Evolutionary conservation across 768 basidiomycete species (phyloP).

Genomic region (Steccherinum ochraceum): DNA sequence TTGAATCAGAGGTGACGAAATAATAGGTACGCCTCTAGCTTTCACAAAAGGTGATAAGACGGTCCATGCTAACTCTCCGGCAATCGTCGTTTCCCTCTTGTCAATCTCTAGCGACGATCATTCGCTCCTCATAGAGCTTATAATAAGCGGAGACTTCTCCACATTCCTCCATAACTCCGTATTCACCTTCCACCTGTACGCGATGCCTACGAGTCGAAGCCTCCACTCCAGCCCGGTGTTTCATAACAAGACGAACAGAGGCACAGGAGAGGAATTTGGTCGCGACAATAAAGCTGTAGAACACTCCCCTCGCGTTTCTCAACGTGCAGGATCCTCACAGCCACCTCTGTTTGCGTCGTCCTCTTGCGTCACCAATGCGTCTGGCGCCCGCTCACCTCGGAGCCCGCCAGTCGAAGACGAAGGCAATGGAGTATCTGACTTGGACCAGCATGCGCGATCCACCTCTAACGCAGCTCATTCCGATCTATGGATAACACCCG

Average conservation of each 20-base stretch:
- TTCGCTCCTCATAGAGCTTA: too few relatives aligned
- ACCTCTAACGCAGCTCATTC: not conserved
- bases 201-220: too few relatives aligned
- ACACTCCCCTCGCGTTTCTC: too few relatives aligned
- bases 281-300: too few relatives aligned
- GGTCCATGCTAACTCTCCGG: too few relatives aligned
- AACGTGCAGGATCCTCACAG: too few relatives aligned
- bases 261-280: not conserved
- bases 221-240: not conserved
- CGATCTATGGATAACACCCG: not conserved
- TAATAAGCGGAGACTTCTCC: too few relatives aligned
- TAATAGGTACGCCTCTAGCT: not conserved
- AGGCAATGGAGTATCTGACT: not conserved
- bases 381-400: not conserved
- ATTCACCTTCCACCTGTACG: too few relatives aligned
- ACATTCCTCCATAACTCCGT: too few relatives aligned
- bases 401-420: not conserved
- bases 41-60: too few relatives aligned
- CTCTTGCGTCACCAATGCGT: not conserved
- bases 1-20: not conserved
- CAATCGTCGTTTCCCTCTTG: too few relatives aligned
- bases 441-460: not conserved
- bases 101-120: too few relatives aligned
- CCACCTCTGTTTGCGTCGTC: not conserved
- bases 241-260: not conserved